phyloP scores from a whole-genome alignment of 2,329 filamentous ascomycete genomes.

The Ceratocystis huliohia region DNA sequence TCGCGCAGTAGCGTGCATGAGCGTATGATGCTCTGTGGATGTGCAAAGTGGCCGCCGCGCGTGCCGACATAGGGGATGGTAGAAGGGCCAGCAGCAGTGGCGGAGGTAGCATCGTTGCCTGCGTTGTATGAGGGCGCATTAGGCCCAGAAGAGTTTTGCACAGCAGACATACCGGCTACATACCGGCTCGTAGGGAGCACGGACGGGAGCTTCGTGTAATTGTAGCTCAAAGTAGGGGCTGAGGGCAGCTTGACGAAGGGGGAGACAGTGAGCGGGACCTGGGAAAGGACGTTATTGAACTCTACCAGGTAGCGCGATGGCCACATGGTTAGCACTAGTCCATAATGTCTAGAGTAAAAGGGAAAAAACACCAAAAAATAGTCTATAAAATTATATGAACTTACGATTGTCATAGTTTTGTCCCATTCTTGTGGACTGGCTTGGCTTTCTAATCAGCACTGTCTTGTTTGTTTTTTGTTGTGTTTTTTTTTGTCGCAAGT shows the following conservation, averaged over 20 bases:
- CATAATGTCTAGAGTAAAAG: neutral
- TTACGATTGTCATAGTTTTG: conserved; percentile 27
- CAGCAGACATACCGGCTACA: conserved; percentile 35
- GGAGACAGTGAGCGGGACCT: conserved; percentile 85
- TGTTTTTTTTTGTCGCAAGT: neutral
- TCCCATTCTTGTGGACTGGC: neutral
- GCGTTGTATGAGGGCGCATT: conserved; percentile 28
- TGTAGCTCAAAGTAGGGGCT: conserved; percentile 85
- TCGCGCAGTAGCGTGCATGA: conserved; percentile 67
- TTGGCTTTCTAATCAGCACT: neutral
- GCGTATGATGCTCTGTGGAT: conserved; percentile 72
- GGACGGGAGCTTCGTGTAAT: conserved; percentile 80
- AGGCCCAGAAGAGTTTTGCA: neutral
- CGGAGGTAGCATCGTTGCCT: conserved; percentile 19
- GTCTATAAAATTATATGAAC: conserved; percentile 13
- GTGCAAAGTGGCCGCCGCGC: conserved; percentile 64
- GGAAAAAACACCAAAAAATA: neutral
- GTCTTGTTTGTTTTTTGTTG: neutral
- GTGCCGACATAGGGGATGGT: conserved; percentile 57
- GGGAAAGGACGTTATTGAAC: conserved; percentile 76
- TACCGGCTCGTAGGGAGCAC: conserved; percentile 47
- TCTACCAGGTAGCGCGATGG: conserved; percentile 34
- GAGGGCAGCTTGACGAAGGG: conserved; percentile 86
- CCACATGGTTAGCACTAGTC: neutral
- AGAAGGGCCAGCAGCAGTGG: conserved; percentile 25